Base-by-base conservation (phyloP, 495 filamentous ascomycete species). In the Aspergillus kassunensis region DNA sequence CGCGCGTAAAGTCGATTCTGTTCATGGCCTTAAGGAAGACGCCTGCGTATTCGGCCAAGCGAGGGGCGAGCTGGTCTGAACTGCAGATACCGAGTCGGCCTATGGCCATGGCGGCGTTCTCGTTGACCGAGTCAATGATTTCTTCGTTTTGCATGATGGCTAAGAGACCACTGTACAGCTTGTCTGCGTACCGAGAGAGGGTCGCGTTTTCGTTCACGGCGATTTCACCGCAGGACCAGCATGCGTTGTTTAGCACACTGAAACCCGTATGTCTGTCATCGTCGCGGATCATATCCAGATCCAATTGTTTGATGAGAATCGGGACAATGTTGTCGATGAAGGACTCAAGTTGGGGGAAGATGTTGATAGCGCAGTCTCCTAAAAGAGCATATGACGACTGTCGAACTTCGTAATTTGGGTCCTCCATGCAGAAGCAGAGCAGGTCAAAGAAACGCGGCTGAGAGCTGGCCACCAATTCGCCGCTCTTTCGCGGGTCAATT, bases 161-260 rank as follows among this genome's bases (percentile, higher is more conserved):
- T 35, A 86, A 72, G 18, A 91, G 80, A 15, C 86, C 84, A 25
- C 82, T 77, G 44, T 96, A 87, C 11, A 97, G 69, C 52, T 87
- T 76, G 10, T 89, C 83, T 18, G 88, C 80, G 58, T 86, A 95
- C 0, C 90, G 88, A 1, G 74, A 77, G 80, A 97, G 86, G 51
- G 82, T 79, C 58, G 89, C 82, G 60, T 89, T 83, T 68, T 93
- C 83, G 58, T 90, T 83, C 68, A 97, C 84, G 8, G 90, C 85
- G 51, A 99, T 95, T 71, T 99, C 93, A 15, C 93, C 93, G 19
- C 83, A 87, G 25, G 91, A 93, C 93, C 93, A 99, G 74, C 95
- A 97, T 24, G 93, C 91, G 63, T 99, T 99, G 78, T 97, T 99
- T 51, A 97, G 79, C 15, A 96, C 92, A 37, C 87, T 86, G 66